These are phyloP conservation scores for Didymosphaeria variabile DNA, from an alignment of 2,329 filamentous ascomycete species.

Conservation along the genomic window DNA sequence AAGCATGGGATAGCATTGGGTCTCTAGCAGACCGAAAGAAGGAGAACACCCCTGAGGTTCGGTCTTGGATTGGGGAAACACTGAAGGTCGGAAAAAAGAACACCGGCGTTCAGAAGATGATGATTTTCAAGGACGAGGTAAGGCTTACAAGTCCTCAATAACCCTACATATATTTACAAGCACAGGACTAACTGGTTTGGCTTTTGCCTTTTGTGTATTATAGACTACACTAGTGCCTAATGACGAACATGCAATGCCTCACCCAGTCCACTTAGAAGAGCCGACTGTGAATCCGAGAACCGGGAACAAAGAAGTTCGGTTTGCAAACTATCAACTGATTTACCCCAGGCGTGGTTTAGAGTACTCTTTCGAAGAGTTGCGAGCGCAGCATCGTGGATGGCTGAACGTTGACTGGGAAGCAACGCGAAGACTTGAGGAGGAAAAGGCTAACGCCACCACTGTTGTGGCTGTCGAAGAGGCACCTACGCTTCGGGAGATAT, in stretches of 20 bases:
- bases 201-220: constrained; percentile 60
- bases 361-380: constrained; percentile 89
- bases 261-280: constrained; percentile 78
- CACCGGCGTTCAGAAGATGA: constrained; percentile 79
- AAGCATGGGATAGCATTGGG: constrained; percentile 92
- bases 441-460: constrained; percentile 19
- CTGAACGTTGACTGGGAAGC: constrained; percentile 63
- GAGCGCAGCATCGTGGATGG: constrained; percentile 79
- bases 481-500: constrained; percentile 15
- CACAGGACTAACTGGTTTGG: constrained; percentile 85
- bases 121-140: constrained; percentile 96
- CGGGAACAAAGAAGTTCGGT: constrained; percentile 85
- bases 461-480: constrained; percentile 26
- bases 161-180: constrained; percentile 54
- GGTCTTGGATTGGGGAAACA: constrained; percentile 91
- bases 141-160: constrained; percentile 56
- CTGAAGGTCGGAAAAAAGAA: constrained; percentile 87
- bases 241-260: constrained; percentile 57
- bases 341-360: constrained; percentile 83
- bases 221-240: constrained; percentile 54
- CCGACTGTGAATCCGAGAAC: constrained; percentile 83
- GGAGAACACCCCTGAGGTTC: constrained; percentile 87
- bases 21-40: constrained; percentile 89
- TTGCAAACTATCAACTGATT: constrained; percentile 83
- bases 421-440: constrained; percentile 39